phyloP scores from a whole-genome alignment of 2,329 filamentous ascomycete species.

The Polychaeton citri region DNA sequence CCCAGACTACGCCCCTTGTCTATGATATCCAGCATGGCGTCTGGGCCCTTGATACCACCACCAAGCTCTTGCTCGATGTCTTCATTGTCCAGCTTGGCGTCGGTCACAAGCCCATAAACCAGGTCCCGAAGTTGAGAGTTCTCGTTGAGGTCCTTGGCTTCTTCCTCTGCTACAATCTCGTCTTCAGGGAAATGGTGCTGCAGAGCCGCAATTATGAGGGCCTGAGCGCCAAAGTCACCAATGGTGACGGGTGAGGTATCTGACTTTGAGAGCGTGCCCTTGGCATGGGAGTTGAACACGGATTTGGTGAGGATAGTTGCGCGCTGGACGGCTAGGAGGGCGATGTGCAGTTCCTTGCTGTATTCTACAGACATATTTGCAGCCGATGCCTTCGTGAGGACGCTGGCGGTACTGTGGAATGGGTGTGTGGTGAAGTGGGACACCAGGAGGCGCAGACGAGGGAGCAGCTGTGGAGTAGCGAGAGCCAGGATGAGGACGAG shows the following conservation, averaged over 20 bases:
- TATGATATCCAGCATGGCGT: constrained; percentile 48
- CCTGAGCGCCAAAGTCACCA: constrained; percentile 94
- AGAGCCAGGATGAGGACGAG: constrained; percentile 27
- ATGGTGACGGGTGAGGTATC: constrained; percentile 96
- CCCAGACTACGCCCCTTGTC: constrained; percentile 53
- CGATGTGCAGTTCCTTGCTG: constrained; percentile 65
- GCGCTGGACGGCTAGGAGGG: constrained; percentile 78
- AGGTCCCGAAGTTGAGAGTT: constrained; percentile 56
- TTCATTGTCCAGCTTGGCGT: constrained; percentile 54
- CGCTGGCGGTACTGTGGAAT: constrained; percentile 15
- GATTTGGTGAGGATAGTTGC: constrained; percentile 62
- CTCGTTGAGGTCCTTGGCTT: constrained; percentile 64
- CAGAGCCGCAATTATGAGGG: constrained; percentile 84
- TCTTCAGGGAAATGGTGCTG: constrained; percentile 81
- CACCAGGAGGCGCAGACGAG: constrained; percentile 27
- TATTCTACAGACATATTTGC: constrained; percentile 46
- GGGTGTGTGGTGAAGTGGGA: constrained; percentile 11
- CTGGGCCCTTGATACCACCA: constrained; percentile 54
- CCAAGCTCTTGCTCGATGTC: constrained; percentile 49
- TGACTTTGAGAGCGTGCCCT: constrained; percentile 86
- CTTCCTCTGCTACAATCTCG: constrained; percentile 89
- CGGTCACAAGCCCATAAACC: constrained; percentile 73
- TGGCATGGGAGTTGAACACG: constrained; percentile 77
- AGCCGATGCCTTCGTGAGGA: too few species aligned
- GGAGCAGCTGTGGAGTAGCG: constrained; percentile 24